Base-by-base conservation (phyloP, 176 grass and related monocot species). In the Puya raimondii region DNA sequence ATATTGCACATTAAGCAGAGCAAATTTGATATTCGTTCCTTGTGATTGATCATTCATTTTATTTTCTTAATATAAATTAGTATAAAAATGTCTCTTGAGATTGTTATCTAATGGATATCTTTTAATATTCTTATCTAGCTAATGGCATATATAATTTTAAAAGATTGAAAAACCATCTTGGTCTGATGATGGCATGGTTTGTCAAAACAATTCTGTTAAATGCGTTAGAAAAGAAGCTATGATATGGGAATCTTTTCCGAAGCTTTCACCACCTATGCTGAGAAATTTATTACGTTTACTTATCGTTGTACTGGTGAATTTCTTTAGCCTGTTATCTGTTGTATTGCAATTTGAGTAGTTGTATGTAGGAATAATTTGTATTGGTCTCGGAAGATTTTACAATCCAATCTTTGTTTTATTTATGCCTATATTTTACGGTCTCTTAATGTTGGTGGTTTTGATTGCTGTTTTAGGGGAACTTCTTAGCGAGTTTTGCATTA, bases 401-500 rank as follows among this genome's bases (percentile, higher is more conserved):
- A 12, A 23, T 48, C 16, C 42, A 50, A 49, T 69, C 15, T 51
- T 22, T 22, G n/a, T 51, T 50, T 50, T 11, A 10, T 16, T 2
- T 5, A 25, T 71, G 1, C 20, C 10, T 17, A 29, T 8, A 53
- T 71, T 59, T 9, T 58, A 42, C 5, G 4, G 33, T 57, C 6
- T 16, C n/a, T n/a, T 10, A 9, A 56, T 29, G 17, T 9, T 10
- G 17, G 42, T 26, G 15, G 9, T 48, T 70, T 11, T 79, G 80
- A 23, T 65, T 83, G 51, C 64, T 76, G 25, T 80, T 76, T 1
- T 72, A 97, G 93, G 86, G 86, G 23, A 97, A 97, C 74, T 97
- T 97, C 23, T 83, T 97, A 1, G 86, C 89, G 13, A 92, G 89
- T 81, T 97, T 97, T 80, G 78, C 81, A 22, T 70, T 97, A 72